phyloP scores from a whole-genome alignment of 345 rosid genomes.

The Citrus reticulata region DNA sequence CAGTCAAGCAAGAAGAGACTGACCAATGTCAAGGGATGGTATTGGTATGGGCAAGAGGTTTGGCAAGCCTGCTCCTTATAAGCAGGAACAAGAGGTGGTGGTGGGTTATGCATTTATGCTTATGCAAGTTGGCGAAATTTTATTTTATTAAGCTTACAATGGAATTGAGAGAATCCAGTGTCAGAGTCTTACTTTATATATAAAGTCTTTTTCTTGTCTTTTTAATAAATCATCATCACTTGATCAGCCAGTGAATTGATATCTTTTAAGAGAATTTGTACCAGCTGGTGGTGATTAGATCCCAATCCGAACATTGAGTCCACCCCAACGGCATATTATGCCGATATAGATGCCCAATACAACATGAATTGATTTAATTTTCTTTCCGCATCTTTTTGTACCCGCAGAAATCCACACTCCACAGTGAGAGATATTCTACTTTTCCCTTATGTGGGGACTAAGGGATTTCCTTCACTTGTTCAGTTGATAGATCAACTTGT shows the following conservation, averaged over 20 bases:
- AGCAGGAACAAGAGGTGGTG: constrained; percentile 18
- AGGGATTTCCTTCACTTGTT: constrained; percentile 16
- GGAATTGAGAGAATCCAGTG: constrained; percentile 20
- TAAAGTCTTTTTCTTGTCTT: constrained; percentile 30
- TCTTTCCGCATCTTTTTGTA: background rate
- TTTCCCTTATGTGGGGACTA: constrained; percentile 1
- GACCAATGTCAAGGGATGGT: constrained; percentile 35
- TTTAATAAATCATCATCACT: constrained; percentile 14
- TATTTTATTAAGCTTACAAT: background rate
- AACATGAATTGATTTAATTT: background rate
- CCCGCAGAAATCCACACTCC: constrained; percentile 5
- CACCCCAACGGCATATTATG: constrained; percentile 5
- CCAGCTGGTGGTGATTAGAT: constrained; percentile 43
- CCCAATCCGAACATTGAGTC: constrained; percentile 31
- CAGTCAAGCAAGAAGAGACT: constrained; percentile 30
- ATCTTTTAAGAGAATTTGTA: constrained; percentile 17
- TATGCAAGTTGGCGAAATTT: constrained; percentile 36
- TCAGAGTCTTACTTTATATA: background rate
- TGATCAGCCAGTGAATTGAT: constrained; percentile 15
- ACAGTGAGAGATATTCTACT: constrained; percentile 25
- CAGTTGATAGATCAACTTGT: constrained; percentile 26
- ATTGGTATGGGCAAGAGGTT: constrained; percentile 32
- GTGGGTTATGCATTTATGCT: constrained; percentile 24
- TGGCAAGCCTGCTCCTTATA: constrained; percentile 41
- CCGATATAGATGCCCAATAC: constrained; percentile 14